Base-by-base conservation (phyloP, 257 asterid species). In the Agastache rugosa region DNA sequence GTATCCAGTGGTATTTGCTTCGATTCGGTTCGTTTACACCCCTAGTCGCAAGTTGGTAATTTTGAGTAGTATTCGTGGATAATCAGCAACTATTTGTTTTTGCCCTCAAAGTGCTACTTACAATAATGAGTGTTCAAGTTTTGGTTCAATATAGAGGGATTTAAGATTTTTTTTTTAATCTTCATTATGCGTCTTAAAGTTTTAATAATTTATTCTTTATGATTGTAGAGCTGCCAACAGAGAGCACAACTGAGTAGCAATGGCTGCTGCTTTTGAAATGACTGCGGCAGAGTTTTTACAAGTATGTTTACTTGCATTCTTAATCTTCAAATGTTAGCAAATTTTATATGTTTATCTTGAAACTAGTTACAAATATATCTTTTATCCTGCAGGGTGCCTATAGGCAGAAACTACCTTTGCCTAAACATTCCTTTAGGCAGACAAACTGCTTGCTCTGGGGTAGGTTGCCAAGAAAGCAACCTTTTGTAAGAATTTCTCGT, bases 271-370 rank as follows among this genome's bases (percentile, higher is more conserved):
- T 59, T 81, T 69, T 85, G 83, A 87, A 48, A 66, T 87, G 25
- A 81, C 97, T 17, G 87, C 92, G 1, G 80, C 89, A 7, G 91
- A 89, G 54, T 91, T 91, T 74, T 74, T 86, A 14, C 88, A 80
- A 37, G 97, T 91, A 84, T 35, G 86, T 16, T 35, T 29, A 39
- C 39, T 17, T 53, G 34, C 34, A 34, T 63, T 61, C 47, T 59
- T 27, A 11, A 58, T 39, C 20, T 47, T 31, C n/a, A 53, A 3
- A 2, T 55, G 56, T 72, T 62, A 34, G 2, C 19, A n/a, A 20
- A 34, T 34, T 56, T 41, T 75, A 63, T n/a, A n/a, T n/a, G n/a
- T n/a, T n/a, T n/a, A n/a, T n/a, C 47, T n/a, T 9, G 12, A 10
- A 2, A 39, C 4, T 15, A 20, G 16, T 63, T 34, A 20, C 42